Base-by-base conservation (phyloP, 768 basidiomycete species). In the Steccherinum ochraceum region DNA sequence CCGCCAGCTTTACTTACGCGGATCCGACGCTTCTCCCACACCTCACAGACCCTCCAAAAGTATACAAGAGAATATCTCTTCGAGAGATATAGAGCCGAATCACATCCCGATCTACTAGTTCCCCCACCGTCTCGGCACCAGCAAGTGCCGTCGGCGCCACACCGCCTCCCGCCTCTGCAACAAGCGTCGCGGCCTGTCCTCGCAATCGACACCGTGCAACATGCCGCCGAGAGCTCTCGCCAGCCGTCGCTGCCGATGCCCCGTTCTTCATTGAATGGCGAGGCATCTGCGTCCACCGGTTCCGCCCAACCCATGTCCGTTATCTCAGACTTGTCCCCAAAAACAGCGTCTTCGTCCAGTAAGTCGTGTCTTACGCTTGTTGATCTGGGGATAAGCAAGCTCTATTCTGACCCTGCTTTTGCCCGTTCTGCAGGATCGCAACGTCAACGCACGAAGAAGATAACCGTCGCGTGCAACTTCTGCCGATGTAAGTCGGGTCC, bases 381-480 rank as follows among this genome's bases (percentile, higher is more conserved):
- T 30, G 30, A 35, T 35, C 30, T 35, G n/a, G n/a, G n/a, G n/a
- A n/a, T n/a, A n/a, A n/a, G n/a, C n/a, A n/a, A n/a, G 11, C n/a
- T 3, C 51, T 47, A 21, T 49, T 48, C 35, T 24, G 20, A 18
- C 24, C 45, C 23, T 52, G 44, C 30, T 47, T 53, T 19, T 49
- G 46, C 24, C 56, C 52, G 57, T 26, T 60, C 49, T 54, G 27
- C 52, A 81, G 82, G 75, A 64, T 78, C 80, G 26, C 74, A 74
- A 55, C 84, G 84, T 57, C 79, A 79, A 57, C 77, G 86, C 51
- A 79, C 83, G 49, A 90, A 89, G 74, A 90, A 92, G 69, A 91
- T 91, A 49, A 89, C 85, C 19, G 88, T 91, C 42, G 89, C 89
- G 35, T 92, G 89, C 72, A 90, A 92, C 67, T 92, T 92, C 66